These are phyloP conservation scores for Tetrapisispora phaffii DNA, from an alignment of 805 yeast genomes.

Conservation along the genomic window DNA sequence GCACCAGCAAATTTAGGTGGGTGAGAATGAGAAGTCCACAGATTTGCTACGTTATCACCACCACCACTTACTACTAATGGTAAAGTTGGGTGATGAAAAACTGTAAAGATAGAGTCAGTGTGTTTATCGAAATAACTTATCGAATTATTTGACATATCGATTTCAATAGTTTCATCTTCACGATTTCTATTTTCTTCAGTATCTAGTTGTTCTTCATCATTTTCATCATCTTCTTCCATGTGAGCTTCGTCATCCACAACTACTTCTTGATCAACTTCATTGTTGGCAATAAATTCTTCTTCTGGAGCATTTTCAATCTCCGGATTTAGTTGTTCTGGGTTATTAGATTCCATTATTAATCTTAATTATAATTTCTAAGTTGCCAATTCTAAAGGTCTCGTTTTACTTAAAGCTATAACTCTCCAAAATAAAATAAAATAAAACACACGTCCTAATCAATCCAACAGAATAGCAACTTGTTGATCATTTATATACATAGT, in stretches of 20 bases:
- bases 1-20: constrained; percentile 76
- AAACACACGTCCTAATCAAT: too few species aligned
- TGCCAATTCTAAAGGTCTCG: not conserved
- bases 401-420: not conserved
- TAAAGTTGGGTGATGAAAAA: constrained; percentile 74
- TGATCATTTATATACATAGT: too few species aligned
- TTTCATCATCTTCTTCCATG: constrained; percentile 28
- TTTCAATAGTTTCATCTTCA: constrained; percentile 44
- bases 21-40: constrained; percentile 86
- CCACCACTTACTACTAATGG: constrained; percentile 92
- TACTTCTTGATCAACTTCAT: constrained; percentile 38
- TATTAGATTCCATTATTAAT: not conserved
- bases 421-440: too few species aligned
- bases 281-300: constrained; percentile 32
- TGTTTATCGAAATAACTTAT: constrained; percentile 84
- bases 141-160: constrained; percentile 86
- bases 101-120: constrained; percentile 72
- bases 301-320: constrained; percentile 14
- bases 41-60: constrained; percentile 79
- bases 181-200: constrained; percentile 29
- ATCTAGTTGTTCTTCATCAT: constrained; percentile 32
- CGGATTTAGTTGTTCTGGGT: not conserved
- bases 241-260: constrained; percentile 25
- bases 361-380: not conserved
- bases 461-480: too few species aligned